These are phyloP conservation scores for Isabelozyma gotoi DNA, from an alignment of 805 yeast genomes.

Conservation along the genomic window DNA sequence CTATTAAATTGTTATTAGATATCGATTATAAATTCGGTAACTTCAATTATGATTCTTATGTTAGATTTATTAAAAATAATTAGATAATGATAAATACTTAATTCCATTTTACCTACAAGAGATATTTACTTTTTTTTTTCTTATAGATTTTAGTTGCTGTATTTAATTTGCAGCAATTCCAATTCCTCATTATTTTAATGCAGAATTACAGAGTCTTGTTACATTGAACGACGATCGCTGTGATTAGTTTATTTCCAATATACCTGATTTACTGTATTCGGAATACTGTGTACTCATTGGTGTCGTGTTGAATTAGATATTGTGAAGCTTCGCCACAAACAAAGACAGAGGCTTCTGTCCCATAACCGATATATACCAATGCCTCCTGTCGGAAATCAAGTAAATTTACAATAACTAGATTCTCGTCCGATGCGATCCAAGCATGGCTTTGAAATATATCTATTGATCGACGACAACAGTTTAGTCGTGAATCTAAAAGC, in stretches of 20 bases:
- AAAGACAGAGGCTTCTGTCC: background rate
- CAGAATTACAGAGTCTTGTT: too few relatives aligned
- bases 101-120: background rate
- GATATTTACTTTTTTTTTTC: conserved; percentile 1
- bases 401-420: background rate
- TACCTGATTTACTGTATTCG: too few relatives aligned
- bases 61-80: conserved; percentile 27
- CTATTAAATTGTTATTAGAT: conserved; percentile 60
- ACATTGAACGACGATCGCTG: too few relatives aligned
- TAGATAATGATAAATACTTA: too few relatives aligned
- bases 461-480: background rate
- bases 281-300: background rate
- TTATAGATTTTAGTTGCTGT: background rate
- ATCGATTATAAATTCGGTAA: conserved; percentile 60
- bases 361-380: background rate
- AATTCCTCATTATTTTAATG: background rate
- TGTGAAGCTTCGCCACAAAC: background rate
- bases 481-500: too few relatives aligned
- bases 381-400: background rate
- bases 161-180: background rate
- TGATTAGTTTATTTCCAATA: too few relatives aligned
- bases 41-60: conserved; percentile 52
- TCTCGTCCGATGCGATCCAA: background rate
- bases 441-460: background rate
- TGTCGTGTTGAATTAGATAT: background rate